phyloP scores from a whole-genome alignment of 805 yeast genomes.

The Saturnispora quitensis region DNA sequence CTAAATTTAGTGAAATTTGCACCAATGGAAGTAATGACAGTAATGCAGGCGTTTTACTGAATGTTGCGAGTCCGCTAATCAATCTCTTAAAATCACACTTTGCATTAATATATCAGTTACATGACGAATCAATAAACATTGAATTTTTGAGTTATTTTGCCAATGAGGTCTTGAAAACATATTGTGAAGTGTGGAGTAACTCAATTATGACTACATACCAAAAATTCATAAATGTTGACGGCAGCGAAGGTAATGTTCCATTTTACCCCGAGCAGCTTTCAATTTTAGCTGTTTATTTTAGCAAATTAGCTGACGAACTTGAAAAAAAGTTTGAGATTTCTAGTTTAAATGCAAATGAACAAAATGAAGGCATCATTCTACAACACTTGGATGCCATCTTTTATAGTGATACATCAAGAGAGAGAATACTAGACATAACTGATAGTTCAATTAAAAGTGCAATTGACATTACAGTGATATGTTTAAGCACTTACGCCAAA shows the following conservation, averaged over 20 bases:
- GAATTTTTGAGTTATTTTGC: conserved; percentile 6
- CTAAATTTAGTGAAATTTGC: conserved; percentile 3
- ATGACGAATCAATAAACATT: conserved; percentile 5
- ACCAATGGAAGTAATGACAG: neutral
- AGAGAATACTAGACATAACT: conserved; percentile 1
- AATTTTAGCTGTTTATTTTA: conserved; percentile 4
- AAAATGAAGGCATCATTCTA: neutral
- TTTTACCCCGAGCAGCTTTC: conserved; percentile 9
- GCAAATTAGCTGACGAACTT: conserved; percentile 9
- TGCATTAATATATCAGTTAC: conserved; percentile 5
- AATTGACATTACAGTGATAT: conserved; percentile 5
- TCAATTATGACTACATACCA: conserved; percentile 5
- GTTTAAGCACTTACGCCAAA: conserved; percentile 6
- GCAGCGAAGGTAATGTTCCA: neutral
- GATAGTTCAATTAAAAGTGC: conserved; percentile 4
- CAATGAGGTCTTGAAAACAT: conserved; percentile 4
- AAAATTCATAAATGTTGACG: neutral
- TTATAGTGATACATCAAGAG: neutral
- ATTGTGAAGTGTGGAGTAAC: conserved; percentile 6
- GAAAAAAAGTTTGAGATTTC: conserved; percentile 4
- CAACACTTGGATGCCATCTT: conserved; percentile 1
- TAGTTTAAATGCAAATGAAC: neutral
- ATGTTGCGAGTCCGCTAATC: conserved; percentile 1
- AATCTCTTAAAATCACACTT: conserved; percentile 6
- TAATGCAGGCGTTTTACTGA: neutral